Percentiles rank a stretch among this genome's conserved stretches.
These are phyloP conservation scores for Backusella australiensis DNA, from an alignment of 192 early-diverging fungal genomes.

Conservation along the genomic window DNA sequence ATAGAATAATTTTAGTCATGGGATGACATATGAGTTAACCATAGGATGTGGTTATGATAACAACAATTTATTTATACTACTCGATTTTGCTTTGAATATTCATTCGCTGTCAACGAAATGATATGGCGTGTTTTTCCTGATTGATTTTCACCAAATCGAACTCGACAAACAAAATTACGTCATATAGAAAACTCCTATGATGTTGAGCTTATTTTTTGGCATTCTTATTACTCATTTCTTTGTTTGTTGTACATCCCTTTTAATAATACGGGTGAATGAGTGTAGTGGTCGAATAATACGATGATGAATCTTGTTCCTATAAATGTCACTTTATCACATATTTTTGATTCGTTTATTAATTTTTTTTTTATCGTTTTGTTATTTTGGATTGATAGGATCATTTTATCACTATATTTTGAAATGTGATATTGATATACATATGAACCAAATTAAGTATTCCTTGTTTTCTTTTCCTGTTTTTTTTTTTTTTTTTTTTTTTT, in stretches of 20 bases:
- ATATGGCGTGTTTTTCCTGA: background rate
- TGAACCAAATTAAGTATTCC: background rate
- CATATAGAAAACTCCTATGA: background rate
- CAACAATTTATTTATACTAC: background rate
- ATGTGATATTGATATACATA: background rate
- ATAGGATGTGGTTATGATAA: background rate
- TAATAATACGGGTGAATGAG: background rate
- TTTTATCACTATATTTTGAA: background rate
- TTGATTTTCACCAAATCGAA: background rate
- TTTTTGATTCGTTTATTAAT: background rate
- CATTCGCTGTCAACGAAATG: background rate
- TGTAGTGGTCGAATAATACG: background rate
- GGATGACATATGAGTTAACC: too few species aligned
- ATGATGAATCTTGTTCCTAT: background rate
- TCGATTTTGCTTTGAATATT: background rate
- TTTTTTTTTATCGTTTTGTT: background rate
- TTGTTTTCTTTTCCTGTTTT: too few species aligned
- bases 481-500: background rate
- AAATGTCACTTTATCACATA: background rate
- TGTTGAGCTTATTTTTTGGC: background rate
- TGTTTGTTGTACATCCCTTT: background rate
- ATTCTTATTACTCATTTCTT: background rate
- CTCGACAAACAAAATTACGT: background rate
- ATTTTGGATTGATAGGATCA: background rate
- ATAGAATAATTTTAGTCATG: too few species aligned